phyloP scores from a whole-genome alignment of 495 filamentous ascomycete species.

The Penicillium manginii region DNA sequence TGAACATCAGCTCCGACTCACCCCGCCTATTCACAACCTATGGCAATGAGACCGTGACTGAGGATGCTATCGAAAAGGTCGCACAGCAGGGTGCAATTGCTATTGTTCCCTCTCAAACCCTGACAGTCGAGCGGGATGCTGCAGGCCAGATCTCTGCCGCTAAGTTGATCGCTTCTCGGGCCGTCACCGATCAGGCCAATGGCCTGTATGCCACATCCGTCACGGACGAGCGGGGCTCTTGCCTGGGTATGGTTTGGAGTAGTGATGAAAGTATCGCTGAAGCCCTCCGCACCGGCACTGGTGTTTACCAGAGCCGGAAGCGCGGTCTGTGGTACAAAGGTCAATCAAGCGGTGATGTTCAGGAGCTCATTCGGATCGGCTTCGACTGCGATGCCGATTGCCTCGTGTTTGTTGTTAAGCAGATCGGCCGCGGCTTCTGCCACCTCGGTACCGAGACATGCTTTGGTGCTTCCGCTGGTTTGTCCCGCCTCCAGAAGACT shows the following conservation, averaged over 20 bases:
- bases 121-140: constrained; percentile 68
- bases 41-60: constrained; percentile 37
- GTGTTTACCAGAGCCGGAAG: constrained; percentile 95
- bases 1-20: constrained; percentile 42
- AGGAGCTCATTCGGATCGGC: constrained; percentile 82
- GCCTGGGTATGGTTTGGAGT: constrained; percentile 91
- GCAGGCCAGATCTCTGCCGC: constrained; percentile 65
- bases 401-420: constrained; percentile 82
- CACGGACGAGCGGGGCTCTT: constrained; percentile 82
- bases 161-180: constrained; percentile 67
- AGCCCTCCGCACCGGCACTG: constrained; percentile 82
- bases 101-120: constrained; percentile 68
- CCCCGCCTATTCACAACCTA: constrained; percentile 42
- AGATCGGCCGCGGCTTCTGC: constrained; percentile 91
- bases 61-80: constrained; percentile 53
- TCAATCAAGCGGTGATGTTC: constrained; percentile 87
- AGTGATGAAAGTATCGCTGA: constrained; percentile 86
- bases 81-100: constrained; percentile 69
- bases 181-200: constrained; percentile 82
- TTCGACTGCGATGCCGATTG: constrained; percentile 94
- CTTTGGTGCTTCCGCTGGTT: constrained; percentile 81
- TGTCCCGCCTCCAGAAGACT: constrained; percentile 84
- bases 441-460: constrained; percentile 90
- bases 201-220: constrained; percentile 86
- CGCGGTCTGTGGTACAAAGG: constrained; percentile 97